A percentile compares a stretch with the other conserved stretches of the same genome.
Conservation (phyloP, 2,329 filamentous ascomycete species). For the Fusarium incarnatum region DNA sequence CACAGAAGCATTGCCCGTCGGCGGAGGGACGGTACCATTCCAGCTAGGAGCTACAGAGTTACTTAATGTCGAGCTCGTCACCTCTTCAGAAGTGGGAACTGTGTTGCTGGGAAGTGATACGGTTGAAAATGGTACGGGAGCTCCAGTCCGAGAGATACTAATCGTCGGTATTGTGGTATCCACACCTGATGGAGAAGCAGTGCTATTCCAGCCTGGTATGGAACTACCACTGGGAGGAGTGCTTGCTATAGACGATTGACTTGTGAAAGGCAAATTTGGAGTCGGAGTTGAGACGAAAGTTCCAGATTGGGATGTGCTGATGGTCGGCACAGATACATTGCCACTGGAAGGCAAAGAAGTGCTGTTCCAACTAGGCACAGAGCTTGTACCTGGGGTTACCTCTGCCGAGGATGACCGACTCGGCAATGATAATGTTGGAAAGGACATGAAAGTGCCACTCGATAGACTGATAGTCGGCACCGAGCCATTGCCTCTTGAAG, state of each 20-base stretch:
- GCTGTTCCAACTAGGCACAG: neutral
- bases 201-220: neutral
- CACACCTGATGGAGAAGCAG: neutral
- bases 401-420: neutral
- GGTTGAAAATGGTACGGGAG: neutral
- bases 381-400: neutral
- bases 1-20: neutral
- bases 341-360: neutral
- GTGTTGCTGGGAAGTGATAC: neutral
- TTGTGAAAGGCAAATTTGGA: neutral
- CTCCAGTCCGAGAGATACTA: slow-evolving; percentile 4
- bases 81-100: neutral
- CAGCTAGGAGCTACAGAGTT: neutral
- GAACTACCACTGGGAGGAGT: neutral
- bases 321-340: slow-evolving; percentile 1
- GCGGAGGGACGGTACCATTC: slow-evolving; percentile 6
- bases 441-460: slow-evolving; percentile 5
- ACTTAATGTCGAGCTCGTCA: neutral
- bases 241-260: neutral
- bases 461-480: slow-evolving; percentile 10
- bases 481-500: neutral
- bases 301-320: neutral
- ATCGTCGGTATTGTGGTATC: neutral
- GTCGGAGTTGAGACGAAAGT: neutral
- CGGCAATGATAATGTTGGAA: neutral